phyloP scores from a whole-genome alignment of 2,329 filamentous ascomycete species.

The Colletotrichum falcatum region DNA sequence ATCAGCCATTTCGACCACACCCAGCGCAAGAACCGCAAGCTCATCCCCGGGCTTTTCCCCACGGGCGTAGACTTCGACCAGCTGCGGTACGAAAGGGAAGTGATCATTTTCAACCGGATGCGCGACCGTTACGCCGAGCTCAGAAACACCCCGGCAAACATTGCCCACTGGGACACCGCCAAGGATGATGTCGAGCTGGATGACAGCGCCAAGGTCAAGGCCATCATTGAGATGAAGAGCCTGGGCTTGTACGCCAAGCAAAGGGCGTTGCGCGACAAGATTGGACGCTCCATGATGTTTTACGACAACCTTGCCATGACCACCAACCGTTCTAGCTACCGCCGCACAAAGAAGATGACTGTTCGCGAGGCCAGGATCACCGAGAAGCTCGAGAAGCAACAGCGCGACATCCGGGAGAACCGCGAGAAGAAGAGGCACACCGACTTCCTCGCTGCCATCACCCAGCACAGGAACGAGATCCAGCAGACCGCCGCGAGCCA shows the following conservation, averaged over 20 bases:
- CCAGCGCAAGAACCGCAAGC: slow-evolving; percentile 78
- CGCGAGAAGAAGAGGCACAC: slow-evolving; percentile 98
- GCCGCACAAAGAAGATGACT: slow-evolving; percentile 97
- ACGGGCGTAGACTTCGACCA: slow-evolving; percentile 89
- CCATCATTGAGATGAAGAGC: slow-evolving; percentile 95
- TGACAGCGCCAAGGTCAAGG: slow-evolving; percentile 86
- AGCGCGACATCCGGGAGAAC: slow-evolving; percentile 93
- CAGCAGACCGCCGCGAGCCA: slow-evolving; percentile 74
- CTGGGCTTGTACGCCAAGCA: slow-evolving; percentile 91
- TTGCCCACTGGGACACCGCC: slow-evolving; percentile 87
- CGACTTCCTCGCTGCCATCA: slow-evolving; percentile 90
- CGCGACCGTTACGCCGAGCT: slow-evolving; percentile 86
- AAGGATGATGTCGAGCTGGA: slow-evolving; percentile 77
- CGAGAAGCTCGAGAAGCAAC: slow-evolving; percentile 98
- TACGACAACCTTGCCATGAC: slow-evolving; percentile 98
- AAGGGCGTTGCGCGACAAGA: slow-evolving; percentile 83
- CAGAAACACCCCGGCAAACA: slow-evolving; percentile 84
- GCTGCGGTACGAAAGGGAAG: slow-evolving; percentile 86
- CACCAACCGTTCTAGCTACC: slow-evolving; percentile 89
- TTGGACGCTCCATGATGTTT: slow-evolving; percentile 92
- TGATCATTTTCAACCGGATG: slow-evolving; percentile 90
- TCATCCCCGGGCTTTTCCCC: slow-evolving; percentile 90
- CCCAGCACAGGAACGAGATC: slow-evolving; percentile 84
- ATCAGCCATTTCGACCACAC: slow-evolving; percentile 87
- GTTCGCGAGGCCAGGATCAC: slow-evolving; percentile 95